Conservation (phyloP, 2,329 filamentous ascomycete species). For the Penicillium digitatum region DNA sequence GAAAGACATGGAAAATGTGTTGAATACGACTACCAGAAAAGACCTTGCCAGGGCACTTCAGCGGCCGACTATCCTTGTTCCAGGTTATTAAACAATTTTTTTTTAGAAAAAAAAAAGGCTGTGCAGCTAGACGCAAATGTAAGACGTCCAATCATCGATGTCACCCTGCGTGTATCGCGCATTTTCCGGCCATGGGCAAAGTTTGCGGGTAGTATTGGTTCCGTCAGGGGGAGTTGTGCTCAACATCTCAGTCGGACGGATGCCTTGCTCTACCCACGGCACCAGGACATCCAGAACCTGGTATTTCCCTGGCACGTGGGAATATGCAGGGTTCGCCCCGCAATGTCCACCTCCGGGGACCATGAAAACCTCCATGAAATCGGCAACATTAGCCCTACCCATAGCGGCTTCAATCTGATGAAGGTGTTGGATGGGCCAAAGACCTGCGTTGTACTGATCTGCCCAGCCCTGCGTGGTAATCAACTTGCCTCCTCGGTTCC, state of each 20-base stretch:
- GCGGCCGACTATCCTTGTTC: too few relatives aligned
- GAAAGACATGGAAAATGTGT: too few relatives aligned
- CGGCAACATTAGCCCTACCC: conserved; percentile 3
- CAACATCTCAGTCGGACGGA: too few relatives aligned
- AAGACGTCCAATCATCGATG: background rate
- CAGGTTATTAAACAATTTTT: too few relatives aligned
- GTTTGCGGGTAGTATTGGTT: conserved; percentile 25
- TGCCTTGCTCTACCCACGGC: too few relatives aligned
- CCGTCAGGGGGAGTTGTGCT: too few relatives aligned
- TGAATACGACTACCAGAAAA: too few relatives aligned
- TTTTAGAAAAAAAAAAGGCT: too few relatives aligned
- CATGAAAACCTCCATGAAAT: conserved; percentile 40
- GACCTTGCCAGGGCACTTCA: too few relatives aligned
- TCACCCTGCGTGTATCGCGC: conserved; percentile 13
- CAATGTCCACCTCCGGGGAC: conserved; percentile 42
- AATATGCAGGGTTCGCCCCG: conserved; percentile 32
- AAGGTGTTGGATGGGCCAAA: background rate
- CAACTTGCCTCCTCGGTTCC: background rate
- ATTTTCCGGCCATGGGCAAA: conserved; percentile 33
- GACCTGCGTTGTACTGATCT: background rate
- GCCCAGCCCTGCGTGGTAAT: background rate
- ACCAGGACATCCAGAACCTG: conserved; percentile 15
- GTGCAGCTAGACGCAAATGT: background rate
- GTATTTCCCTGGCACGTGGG: conserved; percentile 24
- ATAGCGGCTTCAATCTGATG: conserved; percentile 6